Base-by-base conservation (phyloP, 139 green algal genomes). In the Chlorella sp. region DNA sequence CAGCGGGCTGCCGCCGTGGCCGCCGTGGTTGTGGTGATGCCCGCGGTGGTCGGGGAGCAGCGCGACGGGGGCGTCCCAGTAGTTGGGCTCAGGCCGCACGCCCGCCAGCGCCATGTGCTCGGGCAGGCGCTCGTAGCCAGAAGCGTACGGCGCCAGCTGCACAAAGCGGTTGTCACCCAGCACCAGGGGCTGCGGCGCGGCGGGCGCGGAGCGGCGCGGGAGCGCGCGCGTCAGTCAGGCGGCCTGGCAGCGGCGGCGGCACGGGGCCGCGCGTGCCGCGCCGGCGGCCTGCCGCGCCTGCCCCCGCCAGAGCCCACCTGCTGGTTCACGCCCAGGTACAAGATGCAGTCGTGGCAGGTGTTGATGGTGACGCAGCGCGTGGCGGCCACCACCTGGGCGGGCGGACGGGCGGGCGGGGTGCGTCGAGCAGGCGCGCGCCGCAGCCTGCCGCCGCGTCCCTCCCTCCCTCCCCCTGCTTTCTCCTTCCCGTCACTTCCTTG, bases 111-210 rank as follows among this genome's bases (percentile, higher is more conserved):
- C 62, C 67, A 91, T 77, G 77, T 97, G 92, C 8, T 58, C 83
- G n/a, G 74, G 17, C 71, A 94, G 86, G 36, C 81, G 77, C 71
- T 91, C 86, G 67, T 94, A 97, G 36, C 87, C 78, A 0, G 90
- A 92, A 83, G 94, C 94, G 84, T 92, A 91, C 2, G 93, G 93
- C 12, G 90, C 93, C 62, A 98, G 79, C 75, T 91, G 84, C 40
- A 94, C 50, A 79, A 93, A 93, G 80, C 87, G 86, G 81, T 90
- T 94, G 87, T 95, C 91, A 0, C 91, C 91, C 43, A 93, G 72
- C 36, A 97, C 71, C 38, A 87, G 45, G 5, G 91, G 91, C 88
- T 88, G n/a, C n/a, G n/a, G n/a, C n/a, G n/a, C n/a, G n/a, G n/a
- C n/a, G n/a, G n/a, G n/a, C n/a, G n/a, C n/a, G n/a, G n/a, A n/a